Evolutionary conservation across 345 rosid species (phyloP).

Genomic region (Eucalyptus erythrocorys): DNA sequence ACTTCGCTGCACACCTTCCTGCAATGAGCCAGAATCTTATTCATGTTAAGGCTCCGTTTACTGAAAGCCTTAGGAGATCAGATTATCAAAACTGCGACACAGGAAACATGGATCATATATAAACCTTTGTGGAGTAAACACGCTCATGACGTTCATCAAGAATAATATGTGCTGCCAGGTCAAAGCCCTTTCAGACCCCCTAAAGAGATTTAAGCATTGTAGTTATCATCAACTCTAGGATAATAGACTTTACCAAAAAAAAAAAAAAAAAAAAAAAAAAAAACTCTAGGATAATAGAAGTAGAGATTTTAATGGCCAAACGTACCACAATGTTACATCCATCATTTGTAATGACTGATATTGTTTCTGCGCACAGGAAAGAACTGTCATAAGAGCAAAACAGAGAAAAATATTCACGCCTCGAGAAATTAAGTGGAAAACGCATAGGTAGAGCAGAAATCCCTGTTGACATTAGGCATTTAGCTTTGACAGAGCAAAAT

Average conservation of each 20-base stretch:
- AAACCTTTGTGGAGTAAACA: slow-evolving; percentile 80
- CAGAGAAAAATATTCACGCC: background rate
- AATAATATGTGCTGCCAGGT: slow-evolving; percentile 85
- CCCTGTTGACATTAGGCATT: background rate
- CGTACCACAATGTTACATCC: slow-evolving; percentile 90
- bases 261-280: too few species aligned
- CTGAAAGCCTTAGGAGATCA: background rate
- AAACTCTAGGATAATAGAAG: background rate
- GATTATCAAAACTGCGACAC: background rate
- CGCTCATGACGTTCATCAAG: slow-evolving; percentile 92
- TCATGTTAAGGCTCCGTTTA: background rate
- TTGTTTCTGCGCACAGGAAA: slow-evolving; percentile 33
- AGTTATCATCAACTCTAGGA: background rate
- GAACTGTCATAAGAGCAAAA: background rate
- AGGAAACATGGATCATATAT: background rate
- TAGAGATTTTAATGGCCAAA: background rate
- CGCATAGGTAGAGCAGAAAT: background rate
- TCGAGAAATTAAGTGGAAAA: background rate
- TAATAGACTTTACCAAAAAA: too few species aligned
- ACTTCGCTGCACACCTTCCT: slow-evolving; percentile 91
- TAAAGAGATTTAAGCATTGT: background rate
- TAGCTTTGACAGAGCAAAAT: background rate
- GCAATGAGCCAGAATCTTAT: background rate
- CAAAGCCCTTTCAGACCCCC: slow-evolving; percentile 81
- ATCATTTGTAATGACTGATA: slow-evolving; percentile 79